Conservation (phyloP, 768 basidiomycete species). For the Phanerochaete carnosa region DNA sequence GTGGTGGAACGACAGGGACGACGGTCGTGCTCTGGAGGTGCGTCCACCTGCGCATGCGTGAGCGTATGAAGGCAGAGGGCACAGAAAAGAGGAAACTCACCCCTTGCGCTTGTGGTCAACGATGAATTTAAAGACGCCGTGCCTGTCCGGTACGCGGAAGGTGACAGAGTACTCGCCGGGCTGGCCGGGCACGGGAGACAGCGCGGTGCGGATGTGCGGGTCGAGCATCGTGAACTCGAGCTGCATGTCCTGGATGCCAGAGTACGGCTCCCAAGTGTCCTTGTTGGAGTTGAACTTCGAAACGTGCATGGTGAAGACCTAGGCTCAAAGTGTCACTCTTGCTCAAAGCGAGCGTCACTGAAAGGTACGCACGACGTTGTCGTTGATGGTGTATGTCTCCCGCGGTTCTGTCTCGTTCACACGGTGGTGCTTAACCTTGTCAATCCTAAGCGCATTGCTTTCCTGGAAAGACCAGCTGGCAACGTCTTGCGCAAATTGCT, state of each 20-base stretch:
- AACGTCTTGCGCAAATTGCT: conserved; percentile 68
- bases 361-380: conserved; percentile 60
- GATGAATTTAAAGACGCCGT: conserved; percentile 98
- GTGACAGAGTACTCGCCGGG: conserved; percentile 75
- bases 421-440: conserved; percentile 68
- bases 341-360: neutral
- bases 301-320: conserved; percentile 76
- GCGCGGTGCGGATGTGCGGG: conserved; percentile 84
- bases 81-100: conserved; percentile 37
- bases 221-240: conserved; percentile 99
- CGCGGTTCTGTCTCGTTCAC: conserved; percentile 58
- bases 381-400: conserved; percentile 82
- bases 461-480: conserved; percentile 93
- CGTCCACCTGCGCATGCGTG: conserved; percentile 51
- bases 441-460: conserved; percentile 73
- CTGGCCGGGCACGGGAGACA: conserved; percentile 51
- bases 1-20: conserved; percentile 86
- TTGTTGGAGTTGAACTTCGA: conserved; percentile 60
- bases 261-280: conserved; percentile 68
- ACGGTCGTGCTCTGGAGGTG: conserved; percentile 69
- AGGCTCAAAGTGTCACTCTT: conserved; percentile 4
- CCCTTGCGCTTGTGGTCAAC: conserved; percentile 88
- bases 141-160: conserved; percentile 91
- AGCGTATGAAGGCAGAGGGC: neutral
- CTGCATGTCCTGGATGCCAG: conserved; percentile 75